A percentile compares a stretch with the other conserved stretches of the same genome.
These are phyloP conservation scores for Apiospora hydei DNA, from an alignment of 2,329 filamentous ascomycete genomes.

Conservation along the genomic window DNA sequence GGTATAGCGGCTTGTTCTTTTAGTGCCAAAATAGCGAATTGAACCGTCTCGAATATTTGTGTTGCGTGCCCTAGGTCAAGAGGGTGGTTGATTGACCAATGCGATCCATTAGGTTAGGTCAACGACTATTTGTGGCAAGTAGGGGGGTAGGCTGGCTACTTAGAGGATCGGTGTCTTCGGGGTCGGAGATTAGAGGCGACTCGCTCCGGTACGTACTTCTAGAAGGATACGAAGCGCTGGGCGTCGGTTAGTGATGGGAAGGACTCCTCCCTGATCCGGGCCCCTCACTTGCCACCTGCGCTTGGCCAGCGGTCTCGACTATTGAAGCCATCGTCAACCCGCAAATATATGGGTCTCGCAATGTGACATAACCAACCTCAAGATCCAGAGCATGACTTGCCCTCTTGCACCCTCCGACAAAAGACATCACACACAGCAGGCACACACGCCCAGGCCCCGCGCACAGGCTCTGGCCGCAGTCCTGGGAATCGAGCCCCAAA, in stretches of 20 bases:
- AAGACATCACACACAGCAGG: background rate
- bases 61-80: background rate
- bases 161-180: conserved; percentile 2
- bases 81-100: conserved; percentile 3
- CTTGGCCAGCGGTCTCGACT: conserved; percentile 17
- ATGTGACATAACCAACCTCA: conserved; percentile 17
- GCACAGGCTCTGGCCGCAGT: background rate
- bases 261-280: background rate
- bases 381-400: conserved; percentile 7
- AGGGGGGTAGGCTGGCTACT: background rate
- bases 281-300: conserved; percentile 21
- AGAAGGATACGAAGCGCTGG: conserved; percentile 1
- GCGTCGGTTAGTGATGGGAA: background rate
- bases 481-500: background rate
- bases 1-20: conserved; percentile 7
- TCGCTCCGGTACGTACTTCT: conserved; percentile 10
- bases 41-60: background rate
- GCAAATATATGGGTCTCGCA: conserved; percentile 8
- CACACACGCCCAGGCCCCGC: background rate
- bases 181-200: conserved; percentile 11
- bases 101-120: background rate
- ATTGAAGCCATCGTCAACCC: conserved; percentile 19
- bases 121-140: background rate
- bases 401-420: background rate
- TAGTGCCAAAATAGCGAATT: conserved; percentile 12